These are phyloP conservation scores for Klebsormidium nitens DNA, from an alignment of 139 green algal species.

Conservation along the genomic window DNA sequence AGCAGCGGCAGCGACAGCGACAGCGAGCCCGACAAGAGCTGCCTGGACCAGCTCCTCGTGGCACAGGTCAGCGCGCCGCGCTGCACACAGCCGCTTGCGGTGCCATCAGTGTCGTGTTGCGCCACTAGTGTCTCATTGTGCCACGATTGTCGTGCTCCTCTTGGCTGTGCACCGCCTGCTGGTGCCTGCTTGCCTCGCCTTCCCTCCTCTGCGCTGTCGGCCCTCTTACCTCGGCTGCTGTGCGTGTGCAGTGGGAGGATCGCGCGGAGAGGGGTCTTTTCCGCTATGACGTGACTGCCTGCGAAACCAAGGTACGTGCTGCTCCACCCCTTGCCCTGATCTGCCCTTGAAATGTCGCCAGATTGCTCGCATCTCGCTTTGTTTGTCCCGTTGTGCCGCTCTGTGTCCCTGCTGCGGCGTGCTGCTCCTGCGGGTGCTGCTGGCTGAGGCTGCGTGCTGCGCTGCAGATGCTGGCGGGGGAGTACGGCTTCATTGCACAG, in stretches of 20 bases:
- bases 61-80: background rate
- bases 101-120: background rate
- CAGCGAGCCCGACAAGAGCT: too few species aligned
- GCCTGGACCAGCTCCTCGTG: background rate
- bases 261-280: conserved; percentile 49
- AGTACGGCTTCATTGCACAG: conserved; percentile 84
- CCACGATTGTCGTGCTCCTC: background rate
- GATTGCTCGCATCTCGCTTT: too few species aligned
- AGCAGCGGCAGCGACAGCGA: too few species aligned
- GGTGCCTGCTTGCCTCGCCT: background rate
- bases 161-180: background rate
- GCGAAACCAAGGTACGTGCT: conserved; percentile 72
- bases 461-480: conserved; percentile 59
- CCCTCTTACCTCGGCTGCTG: background rate
- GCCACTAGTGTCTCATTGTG: background rate
- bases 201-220: background rate
- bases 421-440: too few species aligned
- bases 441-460: background rate
- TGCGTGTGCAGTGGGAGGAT: conserved; percentile 37
- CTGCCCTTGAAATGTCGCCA: too few species aligned
- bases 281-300: conserved; percentile 87
- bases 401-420: too few species aligned
- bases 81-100: background rate
- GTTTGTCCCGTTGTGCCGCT: conserved; percentile 3
- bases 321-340: too few species aligned